Percentiles rank a stretch among this genome's conserved stretches.
Evolutionary conservation across 2,329 filamentous ascomycete species (phyloP).

Genomic region (Passalora sequoiae): DNA sequence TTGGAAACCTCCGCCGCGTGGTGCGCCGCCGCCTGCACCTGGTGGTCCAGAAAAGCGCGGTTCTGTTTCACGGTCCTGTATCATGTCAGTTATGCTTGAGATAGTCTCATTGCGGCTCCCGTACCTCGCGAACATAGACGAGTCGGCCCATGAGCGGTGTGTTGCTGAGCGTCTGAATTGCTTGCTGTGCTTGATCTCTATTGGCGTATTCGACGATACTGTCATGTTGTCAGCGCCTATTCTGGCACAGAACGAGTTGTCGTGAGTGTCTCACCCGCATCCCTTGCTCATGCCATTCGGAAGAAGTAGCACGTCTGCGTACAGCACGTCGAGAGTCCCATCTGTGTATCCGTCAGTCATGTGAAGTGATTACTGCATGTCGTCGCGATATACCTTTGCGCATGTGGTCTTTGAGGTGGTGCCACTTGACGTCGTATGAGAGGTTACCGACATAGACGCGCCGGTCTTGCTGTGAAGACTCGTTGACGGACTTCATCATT

Average conservation of each 20-base stretch:
- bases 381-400: slow-evolving; percentile 72
- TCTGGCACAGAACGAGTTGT: slow-evolving; percentile 3
- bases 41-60: slow-evolving; percentile 63
- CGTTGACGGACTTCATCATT: slow-evolving; percentile 92
- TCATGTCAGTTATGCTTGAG: slow-evolving; percentile 15
- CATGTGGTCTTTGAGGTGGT: slow-evolving; percentile 99
- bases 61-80: slow-evolving; percentile 91
- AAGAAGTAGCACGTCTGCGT: slow-evolving; percentile 98
- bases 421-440: slow-evolving; percentile 99
- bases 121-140: slow-evolving; percentile 95
- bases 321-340: slow-evolving; percentile 80
- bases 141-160: slow-evolving; percentile 98
- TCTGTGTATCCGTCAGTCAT: slow-evolving; percentile 51
- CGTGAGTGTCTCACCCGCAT: slow-evolving; percentile 75
- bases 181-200: slow-evolving; percentile 96
- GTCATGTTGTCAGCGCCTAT: slow-evolving; percentile 10
- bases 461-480: slow-evolving; percentile 95
- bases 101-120: too few relatives aligned
- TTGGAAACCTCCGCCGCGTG: slow-evolving; percentile 53
- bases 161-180: slow-evolving; percentile 96
- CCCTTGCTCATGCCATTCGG: slow-evolving; percentile 99
- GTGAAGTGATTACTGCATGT: background rate
- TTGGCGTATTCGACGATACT: slow-evolving; percentile 99
- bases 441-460: slow-evolving; percentile 99
- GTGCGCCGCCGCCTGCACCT: slow-evolving; percentile 50